A percentile compares a stretch with the other conserved stretches of the same genome.
Conservation (phyloP, 192 early-diverging fungal genomes). For the Coemansia reversa region DNA sequence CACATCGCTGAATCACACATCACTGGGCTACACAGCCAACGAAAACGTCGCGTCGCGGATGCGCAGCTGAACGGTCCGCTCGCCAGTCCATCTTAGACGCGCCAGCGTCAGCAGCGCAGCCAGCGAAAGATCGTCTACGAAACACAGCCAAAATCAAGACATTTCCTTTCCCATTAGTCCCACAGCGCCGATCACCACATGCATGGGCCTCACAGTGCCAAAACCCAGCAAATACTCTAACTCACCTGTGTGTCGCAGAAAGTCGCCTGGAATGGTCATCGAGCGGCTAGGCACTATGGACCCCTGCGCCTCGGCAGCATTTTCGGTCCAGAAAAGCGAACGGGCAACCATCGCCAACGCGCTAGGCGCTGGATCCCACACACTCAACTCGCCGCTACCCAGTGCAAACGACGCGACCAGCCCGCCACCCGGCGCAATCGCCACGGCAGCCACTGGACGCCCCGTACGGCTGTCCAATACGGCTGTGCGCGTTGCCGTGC, state of each 20-base stretch:
- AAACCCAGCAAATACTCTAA: not conserved
- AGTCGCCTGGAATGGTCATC: conserved; percentile 43
- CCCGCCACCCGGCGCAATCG: conserved; percentile 45
- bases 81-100: conserved; percentile 42
- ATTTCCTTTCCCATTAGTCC: not conserved
- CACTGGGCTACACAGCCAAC: conserved; percentile 22
- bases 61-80: conserved; percentile 37
- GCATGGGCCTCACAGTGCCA: not conserved
- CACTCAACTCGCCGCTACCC: conserved; percentile 30
- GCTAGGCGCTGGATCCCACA: conserved; percentile 53
- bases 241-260: conserved; percentile 32
- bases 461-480: conserved; percentile 23
- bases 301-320: conserved; percentile 16
- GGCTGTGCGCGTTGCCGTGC: conserved; percentile 44
- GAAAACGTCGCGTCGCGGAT: conserved; percentile 49
- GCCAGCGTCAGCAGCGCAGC: conserved; percentile 19
- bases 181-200: not conserved
- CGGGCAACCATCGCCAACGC: conserved; percentile 50
- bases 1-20: not conserved
- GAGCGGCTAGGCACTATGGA: conserved; percentile 36
- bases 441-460: conserved; percentile 35
- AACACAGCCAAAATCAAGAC: conserved; percentile 5
- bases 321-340: conserved; percentile 40
- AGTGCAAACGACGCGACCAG: conserved; percentile 54
- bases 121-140: conserved; percentile 20